Evolutionary conservation across 2,329 filamentous ascomycete species (phyloP).

Genomic region (Biscogniauxia sp.): DNA sequence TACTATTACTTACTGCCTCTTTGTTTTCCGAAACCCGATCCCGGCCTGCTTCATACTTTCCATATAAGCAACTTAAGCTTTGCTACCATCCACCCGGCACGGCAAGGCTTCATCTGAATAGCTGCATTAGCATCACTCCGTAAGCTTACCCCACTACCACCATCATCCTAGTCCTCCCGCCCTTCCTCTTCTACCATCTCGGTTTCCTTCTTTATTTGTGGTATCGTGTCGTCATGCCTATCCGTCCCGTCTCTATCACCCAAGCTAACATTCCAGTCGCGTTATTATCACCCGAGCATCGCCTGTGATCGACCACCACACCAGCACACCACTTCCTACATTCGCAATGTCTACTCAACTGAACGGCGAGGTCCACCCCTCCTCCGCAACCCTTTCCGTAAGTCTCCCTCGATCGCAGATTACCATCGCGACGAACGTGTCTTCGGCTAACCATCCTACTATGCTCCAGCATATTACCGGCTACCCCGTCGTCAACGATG

Average conservation of each 20-base stretch:
- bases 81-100: not conserved
- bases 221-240: too few species aligned
- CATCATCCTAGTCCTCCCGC: not conserved
- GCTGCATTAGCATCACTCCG: not conserved
- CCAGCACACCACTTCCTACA: not conserved
- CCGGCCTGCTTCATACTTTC: not conserved
- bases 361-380: slow-evolving; percentile 33
- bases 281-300: not conserved
- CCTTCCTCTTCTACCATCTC: not conserved
- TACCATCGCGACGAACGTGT: not conserved
- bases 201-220: not conserved
- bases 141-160: not conserved
- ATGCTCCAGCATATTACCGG: slow-evolving; percentile 71
- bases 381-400: slow-evolving; percentile 35
- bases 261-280: slow-evolving; percentile 5
- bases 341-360: slow-evolving; percentile 32
- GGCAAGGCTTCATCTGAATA: not conserved
- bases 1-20: too few species aligned
- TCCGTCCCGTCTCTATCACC: slow-evolving; percentile 1
- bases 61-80: slow-evolving; percentile 12
- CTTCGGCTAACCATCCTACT: not conserved
- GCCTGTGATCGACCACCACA: slow-evolving; percentile 3
- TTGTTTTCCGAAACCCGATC: too few species aligned
- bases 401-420: slow-evolving; percentile 9
- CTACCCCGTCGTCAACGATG: slow-evolving; percentile 80